Conservation (phyloP, 345 rosid species). For the Salix viminalis region DNA sequence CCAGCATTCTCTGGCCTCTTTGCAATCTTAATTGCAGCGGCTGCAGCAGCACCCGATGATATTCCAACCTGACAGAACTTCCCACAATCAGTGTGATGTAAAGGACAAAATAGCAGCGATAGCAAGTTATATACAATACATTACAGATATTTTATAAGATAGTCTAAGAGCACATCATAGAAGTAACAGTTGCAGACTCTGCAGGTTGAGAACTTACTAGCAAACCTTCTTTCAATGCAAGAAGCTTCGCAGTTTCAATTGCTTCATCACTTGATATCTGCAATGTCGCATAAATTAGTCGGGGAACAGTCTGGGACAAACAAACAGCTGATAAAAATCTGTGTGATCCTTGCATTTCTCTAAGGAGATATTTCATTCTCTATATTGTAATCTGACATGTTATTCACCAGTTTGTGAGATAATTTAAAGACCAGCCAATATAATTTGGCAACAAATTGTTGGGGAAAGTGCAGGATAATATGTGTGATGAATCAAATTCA, state of each 20-base stretch:
- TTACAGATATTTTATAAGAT: not conserved
- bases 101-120: not conserved
- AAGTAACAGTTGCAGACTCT: not conserved
- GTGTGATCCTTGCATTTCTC: not conserved
- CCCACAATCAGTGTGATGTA: not conserved
- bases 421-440: not conserved
- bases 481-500: not conserved
- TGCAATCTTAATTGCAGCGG: conserved; percentile 54
- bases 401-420: not conserved
- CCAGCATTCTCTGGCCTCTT: conserved; percentile 58
- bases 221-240: conserved; percentile 52
- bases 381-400: not conserved
- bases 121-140: not conserved
- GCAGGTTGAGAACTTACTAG: conserved; percentile 29
- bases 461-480: not conserved
- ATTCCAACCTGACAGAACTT: conserved; percentile 46
- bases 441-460: not conserved
- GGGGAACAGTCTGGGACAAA: not conserved
- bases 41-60: conserved; percentile 66
- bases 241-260: conserved; percentile 42
- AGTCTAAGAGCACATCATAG: not conserved
- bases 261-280: conserved; percentile 47
- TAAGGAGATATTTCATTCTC: not conserved
- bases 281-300: not conserved
- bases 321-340: not conserved